Conservation (phyloP, 352 stramenopile species). For the Phytophthora crassamura region DNA sequence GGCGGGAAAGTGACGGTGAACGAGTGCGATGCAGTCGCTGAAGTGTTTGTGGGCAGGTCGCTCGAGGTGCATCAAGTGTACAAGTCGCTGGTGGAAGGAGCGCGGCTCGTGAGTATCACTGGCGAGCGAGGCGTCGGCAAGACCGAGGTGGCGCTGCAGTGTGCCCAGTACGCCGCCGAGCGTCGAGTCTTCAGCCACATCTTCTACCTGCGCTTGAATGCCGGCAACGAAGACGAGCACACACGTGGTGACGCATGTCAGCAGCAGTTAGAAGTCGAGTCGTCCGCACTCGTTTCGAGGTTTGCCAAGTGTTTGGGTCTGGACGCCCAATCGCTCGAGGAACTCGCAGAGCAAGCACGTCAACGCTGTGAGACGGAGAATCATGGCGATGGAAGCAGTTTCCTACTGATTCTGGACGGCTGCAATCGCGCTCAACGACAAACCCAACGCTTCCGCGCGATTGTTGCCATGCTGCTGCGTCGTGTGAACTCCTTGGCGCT, state of each 20-base stretch:
- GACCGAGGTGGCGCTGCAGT: constrained; percentile 80
- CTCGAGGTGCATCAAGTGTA: constrained; percentile 83
- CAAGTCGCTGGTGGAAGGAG: constrained; percentile 79
- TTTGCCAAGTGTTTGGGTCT: constrained; percentile 58
- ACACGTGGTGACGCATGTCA: constrained; percentile 6
- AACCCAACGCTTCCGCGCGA: constrained; percentile 48
- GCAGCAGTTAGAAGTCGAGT: constrained; percentile 9
- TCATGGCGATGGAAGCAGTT: constrained; percentile 45
- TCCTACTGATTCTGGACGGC: constrained; percentile 80
- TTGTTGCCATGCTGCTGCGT: constrained; percentile 62
- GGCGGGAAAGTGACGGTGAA: constrained; percentile 48
- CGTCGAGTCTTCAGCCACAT: constrained; percentile 74
- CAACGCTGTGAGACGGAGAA: constrained; percentile 39
- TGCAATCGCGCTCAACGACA: constrained; percentile 66
- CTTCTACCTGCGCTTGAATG: constrained; percentile 63
- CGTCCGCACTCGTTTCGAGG: constrained; percentile 21
- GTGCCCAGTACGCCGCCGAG: constrained; percentile 80
- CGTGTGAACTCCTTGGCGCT: constrained; percentile 70
- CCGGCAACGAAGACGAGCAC: constrained; percentile 31
- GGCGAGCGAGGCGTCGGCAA: constrained; percentile 82
- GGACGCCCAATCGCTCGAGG: constrained; percentile 38
- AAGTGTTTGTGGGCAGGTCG: constrained; percentile 81
- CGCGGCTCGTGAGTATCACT: constrained; percentile 76
- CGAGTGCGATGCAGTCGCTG: constrained; percentile 76
- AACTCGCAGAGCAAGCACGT: constrained; percentile 64